Percentiles rank a stretch among this genome's conserved stretches.
Evolutionary conservation across 345 rosid species (phyloP).

Genomic region (Boechera stricta): DNA sequence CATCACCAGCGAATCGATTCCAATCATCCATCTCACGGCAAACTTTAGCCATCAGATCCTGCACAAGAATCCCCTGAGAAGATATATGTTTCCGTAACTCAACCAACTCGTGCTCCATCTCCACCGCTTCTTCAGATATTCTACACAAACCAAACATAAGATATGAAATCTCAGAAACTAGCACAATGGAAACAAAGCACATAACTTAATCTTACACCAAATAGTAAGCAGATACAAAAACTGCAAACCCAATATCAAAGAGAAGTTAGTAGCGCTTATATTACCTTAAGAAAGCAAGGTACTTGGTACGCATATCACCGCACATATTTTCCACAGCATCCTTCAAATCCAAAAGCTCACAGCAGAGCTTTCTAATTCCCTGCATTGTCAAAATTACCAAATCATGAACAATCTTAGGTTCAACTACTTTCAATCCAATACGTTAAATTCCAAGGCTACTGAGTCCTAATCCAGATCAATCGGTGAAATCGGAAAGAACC

Average conservation of each 20-base stretch:
- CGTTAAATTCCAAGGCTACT: constrained; percentile 2
- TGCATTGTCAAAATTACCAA: constrained; percentile 44
- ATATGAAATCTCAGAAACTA: constrained; percentile 11
- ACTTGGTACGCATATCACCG: constrained; percentile 79
- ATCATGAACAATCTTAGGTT: constrained; percentile 9
- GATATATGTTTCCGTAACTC: constrained; percentile 89
- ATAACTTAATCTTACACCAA: background rate
- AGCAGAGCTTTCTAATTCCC: constrained; percentile 93
- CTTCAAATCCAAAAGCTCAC: constrained; percentile 96
- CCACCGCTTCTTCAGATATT: constrained; percentile 92
- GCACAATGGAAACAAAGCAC: constrained; percentile 6
- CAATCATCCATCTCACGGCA: constrained; percentile 75
- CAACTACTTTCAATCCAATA: background rate
- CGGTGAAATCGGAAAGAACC: constrained; percentile 9
- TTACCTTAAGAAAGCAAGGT: constrained; percentile 89
- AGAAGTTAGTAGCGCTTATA: background rate
- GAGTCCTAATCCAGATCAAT: constrained; percentile 21
- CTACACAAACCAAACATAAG: constrained; percentile 51
- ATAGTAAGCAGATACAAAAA: too few relatives aligned
- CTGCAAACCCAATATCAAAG: background rate
- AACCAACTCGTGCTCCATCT: constrained; percentile 88
- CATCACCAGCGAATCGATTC: constrained; percentile 51
- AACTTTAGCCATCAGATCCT: constrained; percentile 85
- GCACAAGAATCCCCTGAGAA: constrained; percentile 83
- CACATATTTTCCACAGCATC: constrained; percentile 94